Percentiles rank a stretch among this genome's conserved stretches.
These are phyloP conservation scores for Oryza glumipatula DNA, from an alignment of 176 grass and related monocot species.

Conservation along the genomic window DNA sequence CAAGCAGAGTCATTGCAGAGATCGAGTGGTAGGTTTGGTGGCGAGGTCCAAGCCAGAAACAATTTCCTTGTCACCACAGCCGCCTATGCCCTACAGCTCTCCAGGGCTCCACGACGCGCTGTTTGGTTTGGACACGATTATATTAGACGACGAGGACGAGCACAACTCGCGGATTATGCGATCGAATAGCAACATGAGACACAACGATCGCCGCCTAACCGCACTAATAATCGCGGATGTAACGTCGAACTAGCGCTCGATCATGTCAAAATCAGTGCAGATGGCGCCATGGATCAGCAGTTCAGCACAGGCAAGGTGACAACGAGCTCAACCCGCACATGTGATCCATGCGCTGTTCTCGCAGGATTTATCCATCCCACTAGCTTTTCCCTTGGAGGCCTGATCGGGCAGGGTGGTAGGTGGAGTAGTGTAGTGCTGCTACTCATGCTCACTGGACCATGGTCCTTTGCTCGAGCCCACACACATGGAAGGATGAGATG, in stretches of 20 bases:
- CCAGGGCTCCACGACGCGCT: not conserved
- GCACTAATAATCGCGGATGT: not conserved
- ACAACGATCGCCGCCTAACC: not conserved
- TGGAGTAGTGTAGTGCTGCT: not conserved
- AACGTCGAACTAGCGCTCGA: not conserved
- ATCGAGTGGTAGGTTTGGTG: not conserved
- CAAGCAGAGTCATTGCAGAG: not conserved
- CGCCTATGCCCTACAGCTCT: not conserved
- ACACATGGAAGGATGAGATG: slow-evolving; percentile 9
- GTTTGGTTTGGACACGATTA: not conserved
- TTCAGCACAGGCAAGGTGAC: not conserved
- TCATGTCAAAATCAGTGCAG: not conserved
- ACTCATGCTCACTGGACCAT: slow-evolving; percentile 21
- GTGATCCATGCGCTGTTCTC: slow-evolving; percentile 12
- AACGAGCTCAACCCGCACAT: not conserved
- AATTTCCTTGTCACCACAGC: not conserved
- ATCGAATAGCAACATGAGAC: not conserved
- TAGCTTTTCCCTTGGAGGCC: not conserved
- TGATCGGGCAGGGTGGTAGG: slow-evolving; percentile 24
- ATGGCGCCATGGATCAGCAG: not conserved
- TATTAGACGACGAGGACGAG: not conserved
- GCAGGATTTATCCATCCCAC: slow-evolving; percentile 9
- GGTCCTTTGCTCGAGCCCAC: not conserved
- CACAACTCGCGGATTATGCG: not conserved
- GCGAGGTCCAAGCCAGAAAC: not conserved